These are phyloP conservation scores for Oryza australiensis DNA, from an alignment of 176 grass and related monocot species.

Conservation along the genomic window DNA sequence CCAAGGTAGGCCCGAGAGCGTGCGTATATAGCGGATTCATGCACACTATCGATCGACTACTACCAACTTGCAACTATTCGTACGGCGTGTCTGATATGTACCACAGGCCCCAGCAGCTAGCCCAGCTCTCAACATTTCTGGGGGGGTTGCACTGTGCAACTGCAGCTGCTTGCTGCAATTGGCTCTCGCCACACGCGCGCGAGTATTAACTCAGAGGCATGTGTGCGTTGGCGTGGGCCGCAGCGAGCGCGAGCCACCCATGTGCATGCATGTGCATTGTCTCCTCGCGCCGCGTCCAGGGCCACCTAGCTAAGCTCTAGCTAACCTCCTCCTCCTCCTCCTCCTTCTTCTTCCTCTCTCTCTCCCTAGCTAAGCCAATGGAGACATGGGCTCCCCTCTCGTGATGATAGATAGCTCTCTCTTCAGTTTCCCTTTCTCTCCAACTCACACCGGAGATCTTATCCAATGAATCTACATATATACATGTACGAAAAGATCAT, in stretches of 20 bases:
- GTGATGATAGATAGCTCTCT: background rate
- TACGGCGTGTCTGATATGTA: too few species aligned
- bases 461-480: background rate
- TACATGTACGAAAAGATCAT: background rate
- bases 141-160: too few species aligned
- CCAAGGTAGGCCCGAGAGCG: too few species aligned
- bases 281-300: constrained; percentile 46
- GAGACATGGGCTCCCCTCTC: constrained; percentile 9
- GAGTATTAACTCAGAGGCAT: constrained; percentile 9
- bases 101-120: too few species aligned
- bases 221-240: constrained; percentile 52
- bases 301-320: background rate
- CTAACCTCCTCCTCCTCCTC: background rate
- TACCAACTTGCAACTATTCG: too few species aligned
- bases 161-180: too few species aligned
- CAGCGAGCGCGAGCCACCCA: constrained; percentile 33
- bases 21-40: too few species aligned
- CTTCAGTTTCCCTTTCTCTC: background rate
- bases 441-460: constrained; percentile 4
- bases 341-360: background rate
- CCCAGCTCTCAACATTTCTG: too few species aligned
- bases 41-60: background rate
- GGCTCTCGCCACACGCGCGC: background rate
- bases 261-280: constrained; percentile 86
- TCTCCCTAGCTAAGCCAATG: constrained; percentile 1